phyloP scores from a whole-genome alignment of 139 green algal species.

The Chlorella sorokiniana region DNA sequence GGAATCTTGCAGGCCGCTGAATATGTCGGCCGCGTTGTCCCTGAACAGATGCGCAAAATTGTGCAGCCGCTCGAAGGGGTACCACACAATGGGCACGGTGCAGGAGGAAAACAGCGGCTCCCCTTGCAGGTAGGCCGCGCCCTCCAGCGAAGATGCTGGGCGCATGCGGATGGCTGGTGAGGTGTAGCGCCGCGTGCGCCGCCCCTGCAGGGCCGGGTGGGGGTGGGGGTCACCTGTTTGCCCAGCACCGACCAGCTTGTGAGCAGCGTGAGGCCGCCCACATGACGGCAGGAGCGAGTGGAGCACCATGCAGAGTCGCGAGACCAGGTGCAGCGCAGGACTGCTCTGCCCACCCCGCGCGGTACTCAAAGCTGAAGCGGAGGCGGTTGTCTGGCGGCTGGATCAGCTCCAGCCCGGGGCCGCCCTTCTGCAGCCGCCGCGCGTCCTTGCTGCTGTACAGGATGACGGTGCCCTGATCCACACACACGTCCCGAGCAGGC shows the following conservation, averaged over 20 bases:
- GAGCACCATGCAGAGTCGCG: no score
- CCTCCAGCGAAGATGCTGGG: background rate
- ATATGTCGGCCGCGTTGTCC: conserved; percentile 16
- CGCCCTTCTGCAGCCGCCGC: background rate
- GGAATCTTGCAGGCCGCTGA: background rate
- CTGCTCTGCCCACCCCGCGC: no score
- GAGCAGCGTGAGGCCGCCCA: no score
- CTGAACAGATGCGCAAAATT: background rate
- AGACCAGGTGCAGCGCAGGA: no score
- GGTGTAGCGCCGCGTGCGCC: background rate
- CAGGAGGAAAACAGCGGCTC: background rate
- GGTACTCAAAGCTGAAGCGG: background rate
- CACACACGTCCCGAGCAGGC: background rate
- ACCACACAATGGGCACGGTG: conserved; percentile 7
- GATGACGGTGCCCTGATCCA: conserved; percentile 11
- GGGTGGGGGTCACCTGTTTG: no score
- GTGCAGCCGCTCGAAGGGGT: background rate
- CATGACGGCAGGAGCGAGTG: no score
- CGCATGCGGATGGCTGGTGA: background rate
- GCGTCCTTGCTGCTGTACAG: background rate
- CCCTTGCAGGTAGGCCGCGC: background rate
- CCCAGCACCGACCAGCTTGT: no score
- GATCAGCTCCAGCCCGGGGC: background rate
- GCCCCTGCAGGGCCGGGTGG: background rate
- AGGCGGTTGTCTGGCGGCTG: background rate